Evolutionary conservation across 2,329 filamentous ascomycete species (phyloP).

Genomic region (Samsoniella hepiali): DNA sequence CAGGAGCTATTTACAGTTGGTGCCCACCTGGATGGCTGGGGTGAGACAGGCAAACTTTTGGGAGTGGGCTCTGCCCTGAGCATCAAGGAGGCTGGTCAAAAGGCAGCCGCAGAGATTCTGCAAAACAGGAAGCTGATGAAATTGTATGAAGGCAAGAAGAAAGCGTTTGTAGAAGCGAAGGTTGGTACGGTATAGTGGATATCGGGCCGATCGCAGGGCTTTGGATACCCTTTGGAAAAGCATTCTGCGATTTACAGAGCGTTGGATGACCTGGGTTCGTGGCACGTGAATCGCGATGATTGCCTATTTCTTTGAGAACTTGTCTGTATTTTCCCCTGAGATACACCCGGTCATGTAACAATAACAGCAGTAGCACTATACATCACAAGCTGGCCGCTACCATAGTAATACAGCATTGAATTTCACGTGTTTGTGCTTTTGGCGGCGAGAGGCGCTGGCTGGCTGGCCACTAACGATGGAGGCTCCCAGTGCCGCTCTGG

Average conservation of each 20-base stretch:
- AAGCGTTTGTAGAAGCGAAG: conserved; percentile 37
- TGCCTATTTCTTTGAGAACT: too few relatives aligned
- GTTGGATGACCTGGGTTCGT: not conserved
- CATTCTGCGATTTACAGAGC: not conserved
- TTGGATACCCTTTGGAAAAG: not conserved
- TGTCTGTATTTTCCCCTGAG: not conserved
- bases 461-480: not conserved
- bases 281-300: too few relatives aligned
- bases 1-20: conserved; percentile 61
- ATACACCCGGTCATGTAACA: not conserved
- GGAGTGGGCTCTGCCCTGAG: conserved; percentile 61
- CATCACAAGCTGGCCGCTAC: too few relatives aligned
- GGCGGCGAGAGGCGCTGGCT: not conserved
- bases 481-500: not conserved
- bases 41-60: conserved; percentile 59
- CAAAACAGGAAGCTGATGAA: conserved; percentile 63
- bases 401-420: too few relatives aligned
- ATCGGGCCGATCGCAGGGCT: not conserved
- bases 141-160: conserved; percentile 47
- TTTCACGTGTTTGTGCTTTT: conserved; percentile 3
- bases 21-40: conserved; percentile 65
- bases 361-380: not conserved
- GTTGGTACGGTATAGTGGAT: not conserved
- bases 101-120: conserved; percentile 62
- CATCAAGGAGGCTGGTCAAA: conserved; percentile 67